Conservation (phyloP, 1,284 basidiomycete genomes). For the Kalmanozyma brasiliensis region DNA sequence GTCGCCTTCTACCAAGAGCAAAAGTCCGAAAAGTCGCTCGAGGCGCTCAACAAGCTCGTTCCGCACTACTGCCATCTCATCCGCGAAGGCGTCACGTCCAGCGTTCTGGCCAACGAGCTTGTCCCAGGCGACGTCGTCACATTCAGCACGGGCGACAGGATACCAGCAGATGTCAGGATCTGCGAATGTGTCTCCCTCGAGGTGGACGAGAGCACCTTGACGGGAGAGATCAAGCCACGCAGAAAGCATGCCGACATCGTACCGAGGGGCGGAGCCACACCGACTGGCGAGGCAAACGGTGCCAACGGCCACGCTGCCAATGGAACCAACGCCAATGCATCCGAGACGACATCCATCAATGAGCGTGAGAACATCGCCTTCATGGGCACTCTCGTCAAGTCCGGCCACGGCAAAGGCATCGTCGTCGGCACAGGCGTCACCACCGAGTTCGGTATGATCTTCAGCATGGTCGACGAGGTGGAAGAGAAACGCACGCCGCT, state of each 20-base stretch:
- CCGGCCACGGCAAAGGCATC: constrained; percentile 85
- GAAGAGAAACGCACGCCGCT: constrained; percentile 93
- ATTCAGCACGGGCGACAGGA: constrained; percentile 86
- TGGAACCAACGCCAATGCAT: constrained; percentile 4
- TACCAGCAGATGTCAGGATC: constrained; percentile 91
- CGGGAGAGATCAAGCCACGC: constrained; percentile 88
- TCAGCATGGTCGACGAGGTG: constrained; percentile 97
- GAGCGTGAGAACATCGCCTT: constrained; percentile 90
- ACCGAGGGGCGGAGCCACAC: constrained; percentile 47
- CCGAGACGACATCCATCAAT: constrained; percentile 72
- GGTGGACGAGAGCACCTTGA: constrained; percentile 93
- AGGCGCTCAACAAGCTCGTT: constrained; percentile 94
- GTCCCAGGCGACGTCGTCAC: constrained; percentile 93
- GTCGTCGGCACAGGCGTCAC: constrained; percentile 88
- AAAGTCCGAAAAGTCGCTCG: constrained; percentile 90
- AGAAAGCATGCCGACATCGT: constrained; percentile 75
- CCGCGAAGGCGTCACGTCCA: constrained; percentile 72
- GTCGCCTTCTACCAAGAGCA: constrained; percentile 96
- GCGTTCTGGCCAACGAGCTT: constrained; percentile 89
- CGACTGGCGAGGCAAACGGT: too few species aligned
- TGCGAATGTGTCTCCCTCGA: constrained; percentile 83
- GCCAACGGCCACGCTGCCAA: background rate
- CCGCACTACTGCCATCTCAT: constrained; percentile 94
- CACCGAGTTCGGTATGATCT: constrained; percentile 95
- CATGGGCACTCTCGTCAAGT: constrained; percentile 96